A percentile compares a stretch with the other conserved stretches of the same genome.
These are phyloP conservation scores for Trichoderma erinaceum DNA, from an alignment of 495 filamentous ascomycete genomes.

Conservation along the genomic window DNA sequence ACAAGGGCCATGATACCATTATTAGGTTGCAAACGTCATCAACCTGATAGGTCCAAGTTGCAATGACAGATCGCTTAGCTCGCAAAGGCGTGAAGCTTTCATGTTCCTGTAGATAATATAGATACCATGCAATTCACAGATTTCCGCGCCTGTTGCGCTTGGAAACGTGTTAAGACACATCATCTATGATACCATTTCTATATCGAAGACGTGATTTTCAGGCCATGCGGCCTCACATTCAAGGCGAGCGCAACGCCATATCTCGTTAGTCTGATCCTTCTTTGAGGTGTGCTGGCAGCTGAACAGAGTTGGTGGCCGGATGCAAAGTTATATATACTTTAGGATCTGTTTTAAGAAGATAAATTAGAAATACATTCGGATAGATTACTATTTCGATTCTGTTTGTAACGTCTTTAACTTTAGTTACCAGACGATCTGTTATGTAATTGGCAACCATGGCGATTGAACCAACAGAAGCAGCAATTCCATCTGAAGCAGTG, in stretches of 20 bases:
- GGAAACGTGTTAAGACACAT: too few species aligned
- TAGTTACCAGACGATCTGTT: not conserved
- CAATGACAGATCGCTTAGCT: not conserved
- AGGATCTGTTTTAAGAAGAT: too few species aligned
- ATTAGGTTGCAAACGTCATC: conserved; percentile 1
- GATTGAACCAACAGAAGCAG: not conserved
- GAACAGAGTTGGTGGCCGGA: too few species aligned
- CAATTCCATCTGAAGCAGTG: not conserved
- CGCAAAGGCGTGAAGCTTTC: not conserved
- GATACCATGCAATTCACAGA: too few species aligned
- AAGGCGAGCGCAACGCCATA: not conserved
- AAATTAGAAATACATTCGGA: too few species aligned
- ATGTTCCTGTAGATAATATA: not conserved
- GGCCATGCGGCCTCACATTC: not conserved
- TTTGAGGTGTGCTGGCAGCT: too few species aligned
- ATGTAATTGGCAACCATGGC: conserved; percentile 1
- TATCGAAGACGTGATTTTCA: not conserved
- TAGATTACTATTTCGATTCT: not conserved
- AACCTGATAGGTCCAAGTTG: not conserved
- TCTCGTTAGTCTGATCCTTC: not conserved
- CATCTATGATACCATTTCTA: conserved; percentile 6
- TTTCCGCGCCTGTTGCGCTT: not conserved
- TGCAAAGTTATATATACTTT: too few species aligned
- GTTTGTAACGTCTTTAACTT: not conserved
- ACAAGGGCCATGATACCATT: conserved; percentile 6